Evolutionary conservation across 495 filamentous ascomycete species (phyloP), one percentile per base, ranked within the genome.

Genomic region (Tuber magnatum): DNA sequence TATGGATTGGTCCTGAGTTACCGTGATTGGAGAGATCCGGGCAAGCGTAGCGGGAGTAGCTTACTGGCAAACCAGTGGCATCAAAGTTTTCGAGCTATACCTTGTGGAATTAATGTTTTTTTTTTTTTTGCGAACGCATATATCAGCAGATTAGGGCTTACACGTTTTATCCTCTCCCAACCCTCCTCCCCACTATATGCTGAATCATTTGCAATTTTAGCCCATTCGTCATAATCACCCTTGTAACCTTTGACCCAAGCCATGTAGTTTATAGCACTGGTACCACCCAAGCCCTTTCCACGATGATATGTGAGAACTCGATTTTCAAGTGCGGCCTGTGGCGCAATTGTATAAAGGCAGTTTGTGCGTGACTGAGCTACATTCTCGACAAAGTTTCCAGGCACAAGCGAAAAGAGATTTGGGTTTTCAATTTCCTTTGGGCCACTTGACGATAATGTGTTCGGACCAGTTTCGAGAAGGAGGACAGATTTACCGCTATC

Each of bases 251-350:
- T 80, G 28, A 85, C 73, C 84, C 84, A 86, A 6, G 81, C 83
- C 76, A 82, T 84, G 78, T 87, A 88, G 75, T 90, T 89, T 74
- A 86, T 76, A 40, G 82, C 85, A 5, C 84, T 86, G 22, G 85
- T 86, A 14, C 87, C 88, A 56, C 88, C 88, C 5, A 89, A 85
- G 4, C 84, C 84, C 74, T 87, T 88, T 14, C 88, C 88, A 24
- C 87, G 85, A 32, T 86, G 86, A 75, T 70, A 73, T 39, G 69
- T 68, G 68, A 82, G 69, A 32, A 78, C 78, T 38, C 85, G 86
- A 73, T 84, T 83, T 56, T 84, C 83, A 38, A 81, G 73, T 28
- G 79, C 68, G 12, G 75, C 69, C 56, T 81, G 80, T 18, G 80
- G 80, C 0, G 70, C 70, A 2, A 80, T 81, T 41, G 72, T 71